Conservation (phyloP, 2,329 filamentous ascomycete genomes). For the Neopestalotiopsis sp. region DNA sequence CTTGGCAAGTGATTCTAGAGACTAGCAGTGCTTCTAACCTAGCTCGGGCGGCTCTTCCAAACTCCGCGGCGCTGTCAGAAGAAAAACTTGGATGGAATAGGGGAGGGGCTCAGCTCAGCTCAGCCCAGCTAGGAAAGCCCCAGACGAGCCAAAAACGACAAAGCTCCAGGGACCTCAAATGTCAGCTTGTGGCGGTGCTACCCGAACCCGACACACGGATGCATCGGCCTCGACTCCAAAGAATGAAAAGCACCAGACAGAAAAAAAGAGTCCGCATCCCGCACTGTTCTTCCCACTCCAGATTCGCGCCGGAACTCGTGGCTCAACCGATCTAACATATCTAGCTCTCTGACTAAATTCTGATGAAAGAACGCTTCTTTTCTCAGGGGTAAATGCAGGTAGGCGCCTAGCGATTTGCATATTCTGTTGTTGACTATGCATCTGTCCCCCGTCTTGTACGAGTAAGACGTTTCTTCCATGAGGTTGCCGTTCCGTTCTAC, state of each 20-base stretch:
- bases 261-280: background rate
- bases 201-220: background rate
- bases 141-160: background rate
- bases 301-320: background rate
- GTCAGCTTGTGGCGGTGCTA: background rate
- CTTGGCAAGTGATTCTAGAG: background rate
- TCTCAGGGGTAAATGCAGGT: background rate
- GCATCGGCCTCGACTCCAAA: background rate
- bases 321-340: background rate
- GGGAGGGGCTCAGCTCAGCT: constrained; percentile 12
- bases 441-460: background rate
- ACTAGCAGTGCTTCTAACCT: background rate
- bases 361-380: background rate
- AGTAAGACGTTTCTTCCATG: background rate
- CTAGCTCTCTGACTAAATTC: background rate
- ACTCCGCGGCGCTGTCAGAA: background rate
- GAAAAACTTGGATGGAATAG: background rate
- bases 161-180: background rate
- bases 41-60: background rate
- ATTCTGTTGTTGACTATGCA: background rate
- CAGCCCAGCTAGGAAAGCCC: background rate
- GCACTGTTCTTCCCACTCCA: background rate
- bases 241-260: background rate
- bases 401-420: background rate
- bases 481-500: background rate